These are phyloP conservation scores for Trypanosoma cruzi DNA, from an alignment of 208 protist genomes.

Conservation along the genomic window DNA sequence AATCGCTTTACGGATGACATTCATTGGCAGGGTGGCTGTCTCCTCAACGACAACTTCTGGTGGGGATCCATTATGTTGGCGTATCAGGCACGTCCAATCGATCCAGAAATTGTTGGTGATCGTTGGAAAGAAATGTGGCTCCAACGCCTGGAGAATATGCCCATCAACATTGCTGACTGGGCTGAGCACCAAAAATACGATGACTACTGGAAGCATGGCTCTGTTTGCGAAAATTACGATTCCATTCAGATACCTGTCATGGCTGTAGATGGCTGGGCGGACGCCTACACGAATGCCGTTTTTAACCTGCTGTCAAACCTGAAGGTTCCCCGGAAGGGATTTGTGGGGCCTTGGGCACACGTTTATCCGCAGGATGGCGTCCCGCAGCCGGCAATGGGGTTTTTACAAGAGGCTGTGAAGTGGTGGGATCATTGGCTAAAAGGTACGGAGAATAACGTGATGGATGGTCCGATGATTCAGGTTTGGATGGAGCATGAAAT, in stretches of 20 bases:
- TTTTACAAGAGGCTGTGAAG: slow-evolving; percentile 49
- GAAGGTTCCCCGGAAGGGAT: slow-evolving; percentile 49
- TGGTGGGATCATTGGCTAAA: slow-evolving; percentile 68
- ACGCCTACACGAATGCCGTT: slow-evolving; percentile 64
- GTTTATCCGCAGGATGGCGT: slow-evolving; percentile 64
- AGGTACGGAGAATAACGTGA: slow-evolving; percentile 35
- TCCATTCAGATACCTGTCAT: slow-evolving; percentile 56
- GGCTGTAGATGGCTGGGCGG: slow-evolving; percentile 59
- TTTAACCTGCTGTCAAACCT: slow-evolving; percentile 53
- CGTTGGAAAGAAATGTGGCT: slow-evolving; percentile 55
- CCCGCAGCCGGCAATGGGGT: slow-evolving; percentile 57
- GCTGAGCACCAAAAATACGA: slow-evolving; percentile 54
- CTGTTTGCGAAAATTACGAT: slow-evolving; percentile 53
- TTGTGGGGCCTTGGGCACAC: slow-evolving; percentile 67
- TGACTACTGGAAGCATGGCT: slow-evolving; percentile 66
- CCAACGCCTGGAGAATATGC: slow-evolving; percentile 48
- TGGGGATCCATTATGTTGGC: slow-evolving; percentile 74
- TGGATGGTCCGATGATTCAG: slow-evolving; percentile 41
- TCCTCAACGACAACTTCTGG: slow-evolving; percentile 78
- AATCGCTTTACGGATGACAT: slow-evolving; percentile 77
- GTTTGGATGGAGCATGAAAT: slow-evolving; percentile 56
- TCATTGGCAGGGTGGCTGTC: slow-evolving; percentile 69
- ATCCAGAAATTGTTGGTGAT: slow-evolving; percentile 46
- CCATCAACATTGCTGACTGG: slow-evolving; percentile 55
- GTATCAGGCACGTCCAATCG: slow-evolving; percentile 46